Percentiles rank a stretch among this genome's conserved stretches.
Conservation (phyloP, 1,284 basidiomycete species). For the Microbotryum silenes-acaulis region DNA sequence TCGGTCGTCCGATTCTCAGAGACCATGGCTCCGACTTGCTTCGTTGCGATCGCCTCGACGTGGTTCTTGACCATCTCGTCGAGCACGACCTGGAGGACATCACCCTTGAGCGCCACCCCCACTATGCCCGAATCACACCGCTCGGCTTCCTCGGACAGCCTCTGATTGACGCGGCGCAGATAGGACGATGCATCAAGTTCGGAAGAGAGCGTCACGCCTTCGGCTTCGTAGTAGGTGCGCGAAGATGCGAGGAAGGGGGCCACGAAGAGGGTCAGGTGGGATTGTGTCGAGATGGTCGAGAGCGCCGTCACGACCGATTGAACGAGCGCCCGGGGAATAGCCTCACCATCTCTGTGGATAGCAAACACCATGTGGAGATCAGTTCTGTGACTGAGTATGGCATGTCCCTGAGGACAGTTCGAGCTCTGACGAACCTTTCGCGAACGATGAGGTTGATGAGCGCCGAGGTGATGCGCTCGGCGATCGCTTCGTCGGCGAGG, state of each 20-base stretch:
- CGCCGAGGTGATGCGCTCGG: slow-evolving; percentile 12
- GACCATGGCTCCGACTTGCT: slow-evolving; percentile 21
- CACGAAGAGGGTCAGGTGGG: slow-evolving; percentile 22
- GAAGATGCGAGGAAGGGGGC: slow-evolving; percentile 30
- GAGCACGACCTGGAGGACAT: slow-evolving; percentile 22
- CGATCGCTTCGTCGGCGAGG: slow-evolving; percentile 21
- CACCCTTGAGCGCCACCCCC: slow-evolving; percentile 16
- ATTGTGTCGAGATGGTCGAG: slow-evolving; percentile 20
- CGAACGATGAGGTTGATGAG: slow-evolving; percentile 21
- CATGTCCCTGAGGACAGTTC: not conserved
- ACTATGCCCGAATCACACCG: slow-evolving; percentile 50
- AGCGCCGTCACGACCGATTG: slow-evolving; percentile 27
- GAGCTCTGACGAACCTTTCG: slow-evolving; percentile 25
- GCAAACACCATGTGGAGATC: not conserved
- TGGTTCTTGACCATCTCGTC: slow-evolving; percentile 29
- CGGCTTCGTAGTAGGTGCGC: slow-evolving; percentile 7
- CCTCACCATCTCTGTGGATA: slow-evolving; percentile 24
- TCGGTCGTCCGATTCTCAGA: slow-evolving; percentile 37
- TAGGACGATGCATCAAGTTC: slow-evolving; percentile 43
- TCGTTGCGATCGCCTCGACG: slow-evolving; percentile 27
- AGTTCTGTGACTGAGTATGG: not conserved
- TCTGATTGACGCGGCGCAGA: slow-evolving; percentile 48
- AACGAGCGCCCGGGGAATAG: slow-evolving; percentile 21
- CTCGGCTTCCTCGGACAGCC: slow-evolving; percentile 52
- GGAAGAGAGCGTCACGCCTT: slow-evolving; percentile 5